Base-by-base conservation (phyloP, 257 asterid genomes). In the Osmanthus fragrans region DNA sequence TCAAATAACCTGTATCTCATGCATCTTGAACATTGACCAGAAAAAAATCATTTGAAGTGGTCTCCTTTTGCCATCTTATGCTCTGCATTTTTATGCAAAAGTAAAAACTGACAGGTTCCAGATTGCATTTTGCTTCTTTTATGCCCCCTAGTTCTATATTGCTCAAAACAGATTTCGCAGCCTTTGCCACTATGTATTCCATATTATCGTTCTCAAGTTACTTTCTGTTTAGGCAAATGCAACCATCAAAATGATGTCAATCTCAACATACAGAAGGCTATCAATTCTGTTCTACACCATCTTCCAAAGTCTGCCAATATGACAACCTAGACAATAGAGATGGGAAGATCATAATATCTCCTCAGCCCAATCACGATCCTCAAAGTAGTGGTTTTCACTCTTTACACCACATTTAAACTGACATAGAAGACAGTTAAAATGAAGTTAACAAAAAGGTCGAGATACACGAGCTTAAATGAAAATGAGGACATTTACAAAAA, bases 101-200 rank as follows among this genome's bases (percentile, higher is more conserved):
- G 74, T 32, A 32, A 27, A 66, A 4, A 47, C 76, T 40, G 37
- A 34, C 71, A 60, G 27, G 29, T 75, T 42, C 63, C 64, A 39
- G 32, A 13, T 56, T 36, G 78, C 15, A 60, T 60, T 23, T 11
- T 49, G 16, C 56, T 56, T 23, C 16, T 32, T 73, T 18, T 68
- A 27, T 42, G 19, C 8, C 16, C 27, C 70, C 33, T 32, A 13
- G 45, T 71, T 34, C 39, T 30, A 64, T 29, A 37, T 63, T 19
- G 54, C 54, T 66, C 58, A 16, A 71, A 19, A 66, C 33, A 80
- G 60, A 74, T 39, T 37, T 74, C 72, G 30, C 51, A 74, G 15
- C 72, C 56, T 69, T 27, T 51, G n/a, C 21, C 45, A 73, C 8
- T 71, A 23, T 39, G 36, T 25, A 64, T 73, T 65, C 58, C 30